Conservation (phyloP, 1,139 yeast species). For the Blastobotrys malaysiensis region DNA sequence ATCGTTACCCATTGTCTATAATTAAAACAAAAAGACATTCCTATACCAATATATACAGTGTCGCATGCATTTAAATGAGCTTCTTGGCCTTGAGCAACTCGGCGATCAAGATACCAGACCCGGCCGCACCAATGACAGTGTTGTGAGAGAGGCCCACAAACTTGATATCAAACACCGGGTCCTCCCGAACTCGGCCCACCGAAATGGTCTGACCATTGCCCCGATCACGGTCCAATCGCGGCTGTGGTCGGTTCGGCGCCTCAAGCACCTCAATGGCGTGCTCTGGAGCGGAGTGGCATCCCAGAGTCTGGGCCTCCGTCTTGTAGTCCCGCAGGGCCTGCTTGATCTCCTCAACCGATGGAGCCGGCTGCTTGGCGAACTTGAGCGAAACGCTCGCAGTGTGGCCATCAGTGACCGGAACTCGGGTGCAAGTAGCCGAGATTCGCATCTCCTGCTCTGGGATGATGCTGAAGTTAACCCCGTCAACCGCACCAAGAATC, state of each 20-base stretch:
- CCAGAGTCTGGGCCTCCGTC: conserved; percentile 75
- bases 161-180: conserved; percentile 87
- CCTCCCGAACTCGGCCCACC: conserved; percentile 92
- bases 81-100: conserved; percentile 78
- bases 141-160: conserved; percentile 96
- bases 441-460: conserved; percentile 71
- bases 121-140: conserved; percentile 98
- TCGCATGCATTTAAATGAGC: conserved; percentile 44
- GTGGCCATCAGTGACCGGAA: conserved; percentile 96
- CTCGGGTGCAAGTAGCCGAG: conserved; percentile 95
- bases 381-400: conserved; percentile 89
- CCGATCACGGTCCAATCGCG: conserved; percentile 93
- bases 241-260: conserved; percentile 93
- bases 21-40: too few species aligned
- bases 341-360: conserved; percentile 76
- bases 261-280: conserved; percentile 88
- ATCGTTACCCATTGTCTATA: too few species aligned
- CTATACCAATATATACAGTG: too few species aligned
- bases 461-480: conserved; percentile 45
- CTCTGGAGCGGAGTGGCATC: conserved; percentile 89
- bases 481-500: conserved; percentile 62
- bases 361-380: conserved; percentile 78
- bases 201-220: conserved; percentile 93
- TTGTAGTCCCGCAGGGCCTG: conserved; percentile 62
- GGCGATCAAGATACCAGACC: conserved; percentile 96